Evolutionary conservation across 2,329 filamentous ascomycete species (phyloP).

Genomic region (Pyrenochaeta sp.): DNA sequence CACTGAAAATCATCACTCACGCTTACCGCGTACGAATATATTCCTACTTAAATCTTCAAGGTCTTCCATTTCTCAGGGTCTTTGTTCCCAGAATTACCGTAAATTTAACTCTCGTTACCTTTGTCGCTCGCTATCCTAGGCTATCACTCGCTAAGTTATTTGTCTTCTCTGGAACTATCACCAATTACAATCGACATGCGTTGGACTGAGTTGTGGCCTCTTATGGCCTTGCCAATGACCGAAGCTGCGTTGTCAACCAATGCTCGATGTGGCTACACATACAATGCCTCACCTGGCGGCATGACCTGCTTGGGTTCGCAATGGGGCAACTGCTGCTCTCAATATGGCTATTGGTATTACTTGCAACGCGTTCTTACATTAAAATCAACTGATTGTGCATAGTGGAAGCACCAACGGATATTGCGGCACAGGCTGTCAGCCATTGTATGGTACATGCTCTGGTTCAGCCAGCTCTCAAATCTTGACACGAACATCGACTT

Average conservation of each 20-base stretch:
- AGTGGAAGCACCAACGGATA: conserved; percentile 1
- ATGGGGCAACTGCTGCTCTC: conserved; percentile 7
- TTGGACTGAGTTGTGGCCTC: not conserved
- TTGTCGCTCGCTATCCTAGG: not conserved
- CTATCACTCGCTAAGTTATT: not conserved
- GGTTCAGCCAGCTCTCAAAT: not conserved
- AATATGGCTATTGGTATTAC: conserved; percentile 3
- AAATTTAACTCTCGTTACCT: not conserved
- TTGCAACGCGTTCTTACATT: not conserved
- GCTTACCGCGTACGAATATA: too few species aligned
- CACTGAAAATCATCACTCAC: too few species aligned
- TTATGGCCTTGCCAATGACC: not conserved
- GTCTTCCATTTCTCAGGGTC: too few species aligned
- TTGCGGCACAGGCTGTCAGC: conserved; percentile 6
- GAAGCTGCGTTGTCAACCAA: conserved; percentile 1
- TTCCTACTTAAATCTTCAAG: too few species aligned
- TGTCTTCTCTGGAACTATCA: not conserved
- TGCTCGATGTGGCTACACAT: conserved; percentile 4
- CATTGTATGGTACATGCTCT: conserved; percentile 1
- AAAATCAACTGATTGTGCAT: not conserved
- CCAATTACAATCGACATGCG: not conserved
- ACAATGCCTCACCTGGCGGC: not conserved
- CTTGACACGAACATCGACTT: not conserved
- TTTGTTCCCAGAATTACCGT: too few species aligned
- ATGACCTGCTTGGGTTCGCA: conserved; percentile 5